These are phyloP conservation scores for Parascedosporium putredinis DNA, from an alignment of 2,329 filamentous ascomycete genomes.

Conservation along the genomic window DNA sequence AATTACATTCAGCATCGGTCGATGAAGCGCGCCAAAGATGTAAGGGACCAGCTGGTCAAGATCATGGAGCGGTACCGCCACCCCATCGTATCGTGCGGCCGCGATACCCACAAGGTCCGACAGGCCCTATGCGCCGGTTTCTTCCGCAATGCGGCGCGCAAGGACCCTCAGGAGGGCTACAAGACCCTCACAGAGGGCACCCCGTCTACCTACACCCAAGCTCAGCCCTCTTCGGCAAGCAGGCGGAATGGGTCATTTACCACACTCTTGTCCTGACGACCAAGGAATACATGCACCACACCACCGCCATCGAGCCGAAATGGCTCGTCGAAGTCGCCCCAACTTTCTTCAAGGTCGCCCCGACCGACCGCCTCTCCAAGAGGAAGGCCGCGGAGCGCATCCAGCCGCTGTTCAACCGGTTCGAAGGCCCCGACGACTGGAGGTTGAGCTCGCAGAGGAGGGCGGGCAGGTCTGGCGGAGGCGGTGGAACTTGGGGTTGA, in stretches of 20 bases:
- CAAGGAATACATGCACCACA: constrained; percentile 97
- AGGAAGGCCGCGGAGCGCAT: constrained; percentile 90
- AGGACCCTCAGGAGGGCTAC: constrained; percentile 93
- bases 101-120: constrained; percentile 76
- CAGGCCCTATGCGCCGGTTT: constrained; percentile 87
- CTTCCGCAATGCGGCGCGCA: constrained; percentile 89
- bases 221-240: constrained; percentile 88
- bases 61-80: constrained; percentile 93
- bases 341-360: constrained; percentile 96
- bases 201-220: constrained; percentile 86
- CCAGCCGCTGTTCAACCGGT: constrained; percentile 89
- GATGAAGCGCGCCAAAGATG: constrained; percentile 83
- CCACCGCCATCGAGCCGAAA: constrained; percentile 87
- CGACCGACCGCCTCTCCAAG: constrained; percentile 77
- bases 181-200: constrained; percentile 95
- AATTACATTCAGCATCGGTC: constrained; percentile 92
- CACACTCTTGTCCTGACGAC: constrained; percentile 84
- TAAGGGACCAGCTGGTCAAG: constrained; percentile 79
- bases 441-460: constrained; percentile 78
- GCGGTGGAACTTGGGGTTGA: constrained; percentile 86
- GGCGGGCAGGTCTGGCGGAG: constrained; percentile 71
- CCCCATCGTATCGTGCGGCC: constrained; percentile 70
- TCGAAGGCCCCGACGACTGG: constrained; percentile 90
- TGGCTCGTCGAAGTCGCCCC: constrained; percentile 93
- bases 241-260: constrained; percentile 93